These are phyloP conservation scores for Trichoderma hamatum DNA, from an alignment of 2,329 filamentous ascomycete species.

Conservation along the genomic window DNA sequence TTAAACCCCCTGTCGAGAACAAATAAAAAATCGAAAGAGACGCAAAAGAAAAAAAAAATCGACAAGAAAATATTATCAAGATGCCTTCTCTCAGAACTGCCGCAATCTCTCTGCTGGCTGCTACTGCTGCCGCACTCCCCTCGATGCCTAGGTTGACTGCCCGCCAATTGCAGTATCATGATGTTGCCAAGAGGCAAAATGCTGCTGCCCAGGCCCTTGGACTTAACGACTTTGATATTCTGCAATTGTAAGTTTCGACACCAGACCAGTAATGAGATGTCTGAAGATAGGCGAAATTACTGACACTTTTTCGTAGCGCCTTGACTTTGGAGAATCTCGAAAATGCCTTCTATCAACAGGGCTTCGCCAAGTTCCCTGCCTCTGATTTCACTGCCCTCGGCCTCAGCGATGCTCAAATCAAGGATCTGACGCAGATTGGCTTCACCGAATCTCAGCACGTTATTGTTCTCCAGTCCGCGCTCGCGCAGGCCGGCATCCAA, in stretches of 20 bases:
- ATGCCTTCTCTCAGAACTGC: conserved; percentile 47
- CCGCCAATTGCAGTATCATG: conserved; percentile 51
- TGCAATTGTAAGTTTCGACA: conserved; percentile 57
- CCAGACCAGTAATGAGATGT: neutral
- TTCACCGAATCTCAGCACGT: conserved; percentile 59
- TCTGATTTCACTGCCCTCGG: conserved; percentile 63
- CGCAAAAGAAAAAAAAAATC: conserved; percentile 30
- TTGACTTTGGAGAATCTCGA: conserved; percentile 77
- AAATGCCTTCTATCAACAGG: conserved; percentile 70
- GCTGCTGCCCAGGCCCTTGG: conserved; percentile 51
- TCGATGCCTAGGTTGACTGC: conserved; percentile 48
- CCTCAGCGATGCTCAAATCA: conserved; percentile 36
- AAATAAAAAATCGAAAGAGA: neutral
- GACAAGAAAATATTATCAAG: conserved; percentile 30
- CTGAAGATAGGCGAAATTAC: conserved; percentile 12
- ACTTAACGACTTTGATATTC: conserved; percentile 57
- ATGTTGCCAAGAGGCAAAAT: conserved; percentile 55
- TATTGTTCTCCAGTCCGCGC: conserved; percentile 52
- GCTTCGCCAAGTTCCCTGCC: conserved; percentile 67
- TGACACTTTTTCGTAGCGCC: conserved; percentile 44
- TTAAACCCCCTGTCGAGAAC: neutral
- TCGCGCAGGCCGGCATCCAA: conserved; percentile 63
- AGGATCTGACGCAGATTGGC: conserved; percentile 63
- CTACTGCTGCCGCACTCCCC: conserved; percentile 52
- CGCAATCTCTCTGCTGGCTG: conserved; percentile 50